These are phyloP conservation scores for Bacterosira constricta DNA, from an alignment of 108 stramenopile species.

Conservation along the genomic window DNA sequence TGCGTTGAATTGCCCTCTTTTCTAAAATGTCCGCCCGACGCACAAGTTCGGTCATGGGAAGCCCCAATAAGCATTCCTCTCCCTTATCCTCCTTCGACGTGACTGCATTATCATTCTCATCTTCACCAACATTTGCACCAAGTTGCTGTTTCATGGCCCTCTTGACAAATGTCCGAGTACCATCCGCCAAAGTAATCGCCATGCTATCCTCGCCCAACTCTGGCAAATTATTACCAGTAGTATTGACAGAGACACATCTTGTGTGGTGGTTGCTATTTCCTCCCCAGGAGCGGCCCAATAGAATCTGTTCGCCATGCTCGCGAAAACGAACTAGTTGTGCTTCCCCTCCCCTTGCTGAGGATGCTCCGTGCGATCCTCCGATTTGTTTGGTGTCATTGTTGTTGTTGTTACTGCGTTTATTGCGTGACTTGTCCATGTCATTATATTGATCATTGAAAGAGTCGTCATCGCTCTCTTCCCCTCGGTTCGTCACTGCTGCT, in stretches of 20 bases:
- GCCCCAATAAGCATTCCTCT: slow-evolving; percentile 34
- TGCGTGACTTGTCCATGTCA: slow-evolving; percentile 23
- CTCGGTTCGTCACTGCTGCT: not conserved
- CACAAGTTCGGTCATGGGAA: slow-evolving; percentile 52
- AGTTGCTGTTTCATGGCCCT: not conserved
- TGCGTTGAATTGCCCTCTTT: slow-evolving; percentile 39
- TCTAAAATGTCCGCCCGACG: slow-evolving; percentile 48
- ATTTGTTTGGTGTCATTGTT: not conserved
- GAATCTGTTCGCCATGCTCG: slow-evolving; percentile 8
- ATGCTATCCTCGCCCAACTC: slow-evolving; percentile 33
- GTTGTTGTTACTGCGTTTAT: slow-evolving; percentile 3
- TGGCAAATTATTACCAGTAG: slow-evolving; percentile 4
- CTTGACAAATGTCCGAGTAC: slow-evolving; percentile 30
- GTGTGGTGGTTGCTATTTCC: no score
- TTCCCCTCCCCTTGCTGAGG: not conserved
- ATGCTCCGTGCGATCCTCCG: not conserved
- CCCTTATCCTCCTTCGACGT: slow-evolving; percentile 28
- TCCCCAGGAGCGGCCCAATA: slow-evolving; percentile 44
- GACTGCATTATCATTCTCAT: slow-evolving; percentile 1
- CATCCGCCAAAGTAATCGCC: slow-evolving; percentile 36
- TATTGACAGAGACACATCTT: no score
- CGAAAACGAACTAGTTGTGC: slow-evolving; percentile 35
- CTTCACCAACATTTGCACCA: not conserved
- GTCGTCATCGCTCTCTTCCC: slow-evolving; percentile 5
- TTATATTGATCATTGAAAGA: not conserved